phyloP scores from a whole-genome alignment of 768 basidiomycete species.

The Psilocybe tampanensis region DNA sequence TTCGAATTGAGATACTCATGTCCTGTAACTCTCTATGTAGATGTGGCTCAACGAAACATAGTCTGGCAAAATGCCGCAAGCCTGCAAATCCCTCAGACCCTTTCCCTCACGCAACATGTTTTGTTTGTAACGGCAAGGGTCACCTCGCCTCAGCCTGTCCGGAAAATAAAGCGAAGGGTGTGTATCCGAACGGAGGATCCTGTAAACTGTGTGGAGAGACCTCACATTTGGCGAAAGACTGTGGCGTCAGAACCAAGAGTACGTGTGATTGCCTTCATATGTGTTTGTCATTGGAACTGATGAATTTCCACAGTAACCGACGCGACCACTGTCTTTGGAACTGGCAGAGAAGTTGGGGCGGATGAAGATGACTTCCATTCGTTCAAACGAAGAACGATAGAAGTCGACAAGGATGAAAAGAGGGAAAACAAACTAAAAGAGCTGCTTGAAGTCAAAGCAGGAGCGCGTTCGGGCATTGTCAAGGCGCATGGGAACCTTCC shows the following conservation, averaged over 20 bases:
- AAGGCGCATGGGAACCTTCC: constrained; percentile 33
- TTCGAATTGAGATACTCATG: too few relatives aligned
- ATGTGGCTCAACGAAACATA: constrained; percentile 82
- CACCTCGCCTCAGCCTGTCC: constrained; percentile 88
- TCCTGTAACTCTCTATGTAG: too few relatives aligned
- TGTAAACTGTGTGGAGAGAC: constrained; percentile 90
- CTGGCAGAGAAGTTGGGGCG: constrained; percentile 65
- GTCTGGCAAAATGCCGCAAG: constrained; percentile 76
- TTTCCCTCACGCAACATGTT: constrained; percentile 89
- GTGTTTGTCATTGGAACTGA: not conserved
- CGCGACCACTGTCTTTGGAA: constrained; percentile 39
- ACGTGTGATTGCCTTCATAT: constrained; percentile 1
- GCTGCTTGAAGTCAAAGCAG: constrained; percentile 43
- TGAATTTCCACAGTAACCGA: constrained; percentile 30
- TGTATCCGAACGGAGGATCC: constrained; percentile 89
- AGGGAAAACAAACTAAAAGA: constrained; percentile 44
- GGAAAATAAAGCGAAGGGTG: constrained; percentile 74
- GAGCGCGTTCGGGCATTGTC: constrained; percentile 41
- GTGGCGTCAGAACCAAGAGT: constrained; percentile 66
- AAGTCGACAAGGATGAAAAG: constrained; percentile 65
- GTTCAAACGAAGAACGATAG: constrained; percentile 63
- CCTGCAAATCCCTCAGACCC: constrained; percentile 62
- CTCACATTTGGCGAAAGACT: constrained; percentile 85
- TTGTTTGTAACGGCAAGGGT: constrained; percentile 82
- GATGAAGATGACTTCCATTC: constrained; percentile 96